Conservation (phyloP, 768 basidiomycete genomes). For the Mycena amicta region DNA sequence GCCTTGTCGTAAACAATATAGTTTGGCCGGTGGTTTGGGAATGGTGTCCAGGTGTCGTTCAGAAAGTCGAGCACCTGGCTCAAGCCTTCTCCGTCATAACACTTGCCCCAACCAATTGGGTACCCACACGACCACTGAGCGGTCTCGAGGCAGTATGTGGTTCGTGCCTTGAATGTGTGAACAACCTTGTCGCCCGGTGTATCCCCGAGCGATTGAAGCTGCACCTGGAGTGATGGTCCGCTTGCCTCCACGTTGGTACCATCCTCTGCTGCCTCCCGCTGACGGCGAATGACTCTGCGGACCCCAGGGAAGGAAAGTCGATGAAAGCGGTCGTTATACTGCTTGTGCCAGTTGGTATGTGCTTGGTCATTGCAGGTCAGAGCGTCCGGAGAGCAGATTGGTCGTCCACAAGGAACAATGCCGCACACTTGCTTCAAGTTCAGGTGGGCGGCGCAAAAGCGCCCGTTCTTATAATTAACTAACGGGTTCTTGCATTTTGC, state of each 20-base stretch:
- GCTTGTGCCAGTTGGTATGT: background rate
- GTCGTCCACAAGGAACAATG: background rate
- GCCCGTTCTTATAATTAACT: slow-evolving; percentile 23
- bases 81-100: background rate
- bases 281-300: background rate
- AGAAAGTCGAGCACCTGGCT: background rate
- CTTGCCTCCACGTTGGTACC: background rate
- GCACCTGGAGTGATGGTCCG: background rate
- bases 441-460: slow-evolving; percentile 21
- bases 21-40: background rate
- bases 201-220: background rate
- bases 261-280: background rate
- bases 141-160: background rate
- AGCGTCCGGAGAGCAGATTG: background rate
- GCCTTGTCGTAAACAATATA: slow-evolving; percentile 1
- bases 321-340: background rate
- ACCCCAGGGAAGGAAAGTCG: background rate
- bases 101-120: background rate
- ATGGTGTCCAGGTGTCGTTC: background rate
- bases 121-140: background rate
- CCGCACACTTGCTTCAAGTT: background rate
- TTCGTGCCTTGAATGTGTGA: background rate
- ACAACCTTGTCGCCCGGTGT: background rate
- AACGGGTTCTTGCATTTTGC: slow-evolving; percentile 15
- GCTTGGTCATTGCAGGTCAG: background rate